Evolutionary conservation across 1,139 yeast genomes (phyloP), one percentile per base, ranked within the genome.

Genomic region (Debaryomycetaceae sp.): DNA sequence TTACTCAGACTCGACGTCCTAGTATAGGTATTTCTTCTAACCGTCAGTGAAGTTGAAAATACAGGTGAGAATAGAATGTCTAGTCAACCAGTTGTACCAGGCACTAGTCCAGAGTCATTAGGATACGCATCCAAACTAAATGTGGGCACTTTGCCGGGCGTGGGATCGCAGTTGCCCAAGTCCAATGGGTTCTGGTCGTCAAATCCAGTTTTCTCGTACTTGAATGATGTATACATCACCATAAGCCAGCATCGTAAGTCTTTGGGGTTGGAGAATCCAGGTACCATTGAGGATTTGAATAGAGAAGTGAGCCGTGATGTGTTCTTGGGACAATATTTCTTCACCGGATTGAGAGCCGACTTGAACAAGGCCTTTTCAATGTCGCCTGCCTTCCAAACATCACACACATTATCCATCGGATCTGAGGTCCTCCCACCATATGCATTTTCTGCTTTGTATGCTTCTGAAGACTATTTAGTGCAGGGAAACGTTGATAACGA

Each of bases 281-380:
- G 98, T 55, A 86, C 97, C 52, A 82, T 89, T 65, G 99, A 93
- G 74, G 89, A 90, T 74, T 76, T 93, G 66, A 86, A 83, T 75
- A 89, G 89, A 72, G 99, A 93, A 70, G 97, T 90, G 47, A 74
- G 91, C 53, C 84, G 93, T 69, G 98, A 91, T 65, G 97, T 91
- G 36, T 89, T 93, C 65, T 79, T 90, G 62, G 83, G 79, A 64
- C 96, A 90, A 65, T 87, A 88, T 73, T 84, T 85, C 69, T 93
- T 93, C 80, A 87, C 96, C 40, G 99, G 99, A 49, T 80, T 95
- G 61, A 86, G 97, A 67, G 99, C 99, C 47, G 99, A 93, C 66
- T 80, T 93, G 60, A 88, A 89, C 74, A 93, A 93, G 78, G 90
- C 93, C 24, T 89, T 95, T 63, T 75, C 87, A 54, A 79, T 91